Evolutionary conservation across 2,329 filamentous ascomycete species (phyloP), one percentile per base, ranked within the genome.

Genomic region (Capronia americana): DNA sequence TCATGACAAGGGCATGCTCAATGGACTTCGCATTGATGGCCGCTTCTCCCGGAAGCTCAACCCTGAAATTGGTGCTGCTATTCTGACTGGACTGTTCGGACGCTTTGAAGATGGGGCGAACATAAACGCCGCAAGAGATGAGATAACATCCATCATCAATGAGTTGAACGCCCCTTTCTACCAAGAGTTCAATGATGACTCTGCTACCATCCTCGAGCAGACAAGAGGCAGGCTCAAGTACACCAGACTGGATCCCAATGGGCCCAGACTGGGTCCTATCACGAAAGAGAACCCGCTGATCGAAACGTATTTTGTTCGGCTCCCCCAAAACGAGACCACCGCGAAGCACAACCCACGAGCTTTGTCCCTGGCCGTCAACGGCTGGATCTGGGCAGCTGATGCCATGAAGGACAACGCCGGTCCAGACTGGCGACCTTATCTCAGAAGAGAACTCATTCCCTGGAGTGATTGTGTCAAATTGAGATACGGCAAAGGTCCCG

Each of bases 381-480:
- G 95, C 51, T 99, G 95, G 95, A 93, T 99, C 8, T 99, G 95
- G 95, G 94, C 92, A 65, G 94, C 94, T 5, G 96, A 98, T 79
- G 94, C 95, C 1, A 86, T 98, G 79, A 86, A 92, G 51, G 95
- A 99, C 80, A 95, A 98, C 74, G 95, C 95, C 32, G 96, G 96
- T 0, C 90, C 93, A 0, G 84, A 91, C 55, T 97, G 94, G 8
- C 89, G 90, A 63, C 93, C 94, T n/a, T 99, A 99, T 75, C 85
- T 99, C n/a, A 88, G 92, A 60, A 88, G 95, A 72, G 93, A 99
- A 78, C 92, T 99, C 67, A 98, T 99, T 72, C 91, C 97, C 32
- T 99, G 95, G 95, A 93, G 94, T 14, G 95, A 99, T 76, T 99
- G 96, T 76, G 95, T 98, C 69, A 99, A 99, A 82, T 85, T 99